A percentile compares a stretch with the other conserved stretches of the same genome.
phyloP scores from a whole-genome alignment of 2,329 filamentous ascomycete species.

The Xylariaceae sp. region DNA sequence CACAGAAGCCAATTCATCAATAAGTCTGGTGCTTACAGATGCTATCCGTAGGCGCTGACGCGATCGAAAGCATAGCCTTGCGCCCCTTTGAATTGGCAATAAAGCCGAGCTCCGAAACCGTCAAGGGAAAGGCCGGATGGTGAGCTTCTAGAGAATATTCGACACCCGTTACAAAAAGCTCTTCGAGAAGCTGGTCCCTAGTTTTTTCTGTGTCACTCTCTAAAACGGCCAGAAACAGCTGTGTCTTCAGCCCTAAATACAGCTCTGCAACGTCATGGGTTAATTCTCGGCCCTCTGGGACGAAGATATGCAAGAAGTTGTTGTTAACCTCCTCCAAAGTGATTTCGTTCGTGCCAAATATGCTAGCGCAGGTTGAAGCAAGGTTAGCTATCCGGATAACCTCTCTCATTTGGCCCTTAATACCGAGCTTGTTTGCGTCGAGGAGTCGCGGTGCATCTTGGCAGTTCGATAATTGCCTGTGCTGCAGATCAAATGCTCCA shows the following conservation, averaged over 20 bases:
- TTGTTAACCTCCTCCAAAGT: constrained; percentile 42
- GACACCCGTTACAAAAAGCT: constrained; percentile 38
- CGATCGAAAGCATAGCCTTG: constrained; percentile 39
- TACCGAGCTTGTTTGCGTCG: constrained; percentile 35
- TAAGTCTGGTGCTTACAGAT: constrained; percentile 34
- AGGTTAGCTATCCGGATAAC: constrained; percentile 42
- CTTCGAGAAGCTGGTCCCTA: constrained; percentile 37
- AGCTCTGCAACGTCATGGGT: constrained; percentile 40
- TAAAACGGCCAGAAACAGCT: constrained; percentile 41
- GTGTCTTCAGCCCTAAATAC: constrained; percentile 42
- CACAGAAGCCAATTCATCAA: neutral
- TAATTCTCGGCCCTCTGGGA: constrained; percentile 36
- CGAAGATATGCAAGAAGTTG: constrained; percentile 41
- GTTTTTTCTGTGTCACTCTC: constrained; percentile 36
- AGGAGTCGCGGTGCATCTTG: constrained; percentile 33
- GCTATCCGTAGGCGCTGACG: constrained; percentile 33
- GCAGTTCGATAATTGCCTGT: constrained; percentile 33
- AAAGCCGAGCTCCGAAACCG: constrained; percentile 37
- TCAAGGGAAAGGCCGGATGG: constrained; percentile 36
- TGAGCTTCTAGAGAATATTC: constrained; percentile 36
- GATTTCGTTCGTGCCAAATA: constrained; percentile 43
- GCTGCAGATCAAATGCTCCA: constrained; percentile 37
- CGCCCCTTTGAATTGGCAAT: constrained; percentile 35
- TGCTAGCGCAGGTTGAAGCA: constrained; percentile 41
- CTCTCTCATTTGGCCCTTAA: constrained; percentile 37